Evolutionary conservation across 495 filamentous ascomycete genomes (phyloP).

Genomic region (Penicillium simplicissimum): DNA sequence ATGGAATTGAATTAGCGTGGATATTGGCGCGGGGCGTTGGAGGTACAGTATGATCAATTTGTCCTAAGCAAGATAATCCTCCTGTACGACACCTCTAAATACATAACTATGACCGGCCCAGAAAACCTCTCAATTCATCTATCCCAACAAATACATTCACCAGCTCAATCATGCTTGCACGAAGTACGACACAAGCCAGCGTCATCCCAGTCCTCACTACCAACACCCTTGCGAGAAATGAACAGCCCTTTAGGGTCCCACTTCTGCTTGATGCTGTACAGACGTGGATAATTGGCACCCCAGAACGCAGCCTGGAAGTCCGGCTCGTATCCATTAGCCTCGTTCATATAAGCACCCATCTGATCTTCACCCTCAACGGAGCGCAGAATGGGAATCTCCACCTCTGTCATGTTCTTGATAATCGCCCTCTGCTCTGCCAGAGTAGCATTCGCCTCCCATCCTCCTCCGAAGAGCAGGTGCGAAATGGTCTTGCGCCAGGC

Average conservation of each 20-base stretch:
- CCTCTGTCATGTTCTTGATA: constrained; percentile 41
- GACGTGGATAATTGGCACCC: constrained; percentile 47
- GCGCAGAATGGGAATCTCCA: constrained; percentile 43
- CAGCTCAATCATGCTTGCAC: not conserved
- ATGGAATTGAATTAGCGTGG: constrained; percentile 13
- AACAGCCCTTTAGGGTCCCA: constrained; percentile 34
- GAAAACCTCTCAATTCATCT: not conserved
- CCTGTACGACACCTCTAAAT: not conserved
- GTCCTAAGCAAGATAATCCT: no score
- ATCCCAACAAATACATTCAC: not conserved
- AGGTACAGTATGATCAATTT: not conserved
- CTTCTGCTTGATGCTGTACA: constrained; percentile 46
- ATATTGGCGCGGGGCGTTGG: not conserved
- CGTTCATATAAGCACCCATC: constrained; percentile 53
- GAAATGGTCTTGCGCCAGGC: constrained; percentile 39
- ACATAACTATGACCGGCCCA: not conserved
- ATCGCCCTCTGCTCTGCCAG: constrained; percentile 30
- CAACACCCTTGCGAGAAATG: constrained; percentile 30
- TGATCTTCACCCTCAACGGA: constrained; percentile 33
- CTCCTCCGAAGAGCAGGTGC: constrained; percentile 25
- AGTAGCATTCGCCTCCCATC: constrained; percentile 24
- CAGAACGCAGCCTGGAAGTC: constrained; percentile 51
- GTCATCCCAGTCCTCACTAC: constrained; percentile 39
- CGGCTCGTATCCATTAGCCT: constrained; percentile 48
- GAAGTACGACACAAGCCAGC: constrained; percentile 27